Evolutionary conservation across 2,329 filamentous ascomycete species (phyloP), one percentile per base, ranked within the genome.

Genomic region (Lizonia empirigonia): DNA sequence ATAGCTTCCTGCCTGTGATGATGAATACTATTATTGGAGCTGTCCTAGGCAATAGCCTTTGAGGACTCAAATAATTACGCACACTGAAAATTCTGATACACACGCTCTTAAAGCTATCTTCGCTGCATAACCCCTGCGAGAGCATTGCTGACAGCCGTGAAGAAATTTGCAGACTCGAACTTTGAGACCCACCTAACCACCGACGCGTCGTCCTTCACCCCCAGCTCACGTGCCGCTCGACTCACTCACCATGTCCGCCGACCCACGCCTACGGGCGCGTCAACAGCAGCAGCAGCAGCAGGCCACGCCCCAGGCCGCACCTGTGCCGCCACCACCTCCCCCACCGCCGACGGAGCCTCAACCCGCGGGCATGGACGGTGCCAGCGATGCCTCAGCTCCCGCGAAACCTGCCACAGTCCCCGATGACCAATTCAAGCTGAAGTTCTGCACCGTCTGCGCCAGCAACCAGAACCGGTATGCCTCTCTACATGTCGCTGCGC

Each of bases 391-490:
- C n/a, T 51, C 52, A 42, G 50, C 51, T 29, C 55, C 62, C 53
- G 50, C 46, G 26, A 56, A 63, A 53, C 51, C 44, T 23, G 64
- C 70, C 45, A 45, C 50, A n/a, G 65, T 70, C 13, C 50, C 63
- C 4, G 74, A 78, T 12, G 78, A 82, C 20, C 78, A 78, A n/a
- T 96, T 87, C 81, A 96, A 94, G 76, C 83, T 99, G 56, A 95
- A 90, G 70, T 97, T 97, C 76, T 97, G 92, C 79, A 97, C 94
- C 2, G 93, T 99, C n/a, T 99, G 94, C 76, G 94, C 94, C 7
- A 96, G 91, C 68, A 99, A 99, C 68, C 91, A 99, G 74, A 99
- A 99, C 70, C 86, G 94, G 85, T 96, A 80, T 58, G 12, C 7
- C n/a, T 13, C 39, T 34, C 15, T 7, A 23, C n/a, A 8, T 9